A percentile compares a stretch with the other conserved stretches of the same genome.
phyloP scores from a whole-genome alignment of 1,284 basidiomycete species.

The Afroboletus lepidellus region DNA sequence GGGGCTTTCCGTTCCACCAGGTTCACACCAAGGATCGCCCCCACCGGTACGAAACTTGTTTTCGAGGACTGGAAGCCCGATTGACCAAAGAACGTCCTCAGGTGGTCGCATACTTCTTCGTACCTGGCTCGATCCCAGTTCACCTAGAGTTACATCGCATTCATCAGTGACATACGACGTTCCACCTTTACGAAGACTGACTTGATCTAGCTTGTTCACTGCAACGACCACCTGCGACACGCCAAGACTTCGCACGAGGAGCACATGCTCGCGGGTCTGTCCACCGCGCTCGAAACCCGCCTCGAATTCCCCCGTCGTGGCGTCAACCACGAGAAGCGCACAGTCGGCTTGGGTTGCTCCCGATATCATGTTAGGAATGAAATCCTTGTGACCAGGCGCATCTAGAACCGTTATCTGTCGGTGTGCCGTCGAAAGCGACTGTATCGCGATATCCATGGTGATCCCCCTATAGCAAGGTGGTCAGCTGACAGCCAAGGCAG shows the following conservation, averaged over 20 bases:
- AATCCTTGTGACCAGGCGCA: slow-evolving; percentile 96
- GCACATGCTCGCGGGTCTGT: slow-evolving; percentile 95
- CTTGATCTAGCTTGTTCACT: slow-evolving; percentile 93
- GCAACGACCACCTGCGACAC: slow-evolving; percentile 91
- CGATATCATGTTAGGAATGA: slow-evolving; percentile 99
- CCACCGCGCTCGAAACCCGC: slow-evolving; percentile 92
- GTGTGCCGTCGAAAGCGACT: slow-evolving; percentile 76
- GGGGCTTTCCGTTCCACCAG: slow-evolving; percentile 55
- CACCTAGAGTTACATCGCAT: slow-evolving; percentile 61
- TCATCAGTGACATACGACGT: slow-evolving; percentile 6
- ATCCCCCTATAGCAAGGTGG: slow-evolving; percentile 68
- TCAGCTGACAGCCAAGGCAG: slow-evolving; percentile 5
- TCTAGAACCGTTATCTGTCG: slow-evolving; percentile 90
- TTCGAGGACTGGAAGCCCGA: slow-evolving; percentile 83
- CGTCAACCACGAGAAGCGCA: slow-evolving; percentile 93
- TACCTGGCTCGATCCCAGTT: slow-evolving; percentile 83
- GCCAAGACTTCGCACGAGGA: slow-evolving; percentile 92
- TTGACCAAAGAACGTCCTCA: slow-evolving; percentile 83
- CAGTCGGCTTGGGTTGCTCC: slow-evolving; percentile 97
- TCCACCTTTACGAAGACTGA: slow-evolving; percentile 33
- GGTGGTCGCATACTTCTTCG: slow-evolving; percentile 74
- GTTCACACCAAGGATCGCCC: slow-evolving; percentile 89
- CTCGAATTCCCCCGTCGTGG: slow-evolving; percentile 90
- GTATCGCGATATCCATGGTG: slow-evolving; percentile 95
- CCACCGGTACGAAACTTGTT: slow-evolving; percentile 86